Percentiles rank a stretch among this genome's conserved stretches.
Evolutionary conservation across 2,329 filamentous ascomycete species (phyloP).

Genomic region (Tolypocladium cylindrosporum): DNA sequence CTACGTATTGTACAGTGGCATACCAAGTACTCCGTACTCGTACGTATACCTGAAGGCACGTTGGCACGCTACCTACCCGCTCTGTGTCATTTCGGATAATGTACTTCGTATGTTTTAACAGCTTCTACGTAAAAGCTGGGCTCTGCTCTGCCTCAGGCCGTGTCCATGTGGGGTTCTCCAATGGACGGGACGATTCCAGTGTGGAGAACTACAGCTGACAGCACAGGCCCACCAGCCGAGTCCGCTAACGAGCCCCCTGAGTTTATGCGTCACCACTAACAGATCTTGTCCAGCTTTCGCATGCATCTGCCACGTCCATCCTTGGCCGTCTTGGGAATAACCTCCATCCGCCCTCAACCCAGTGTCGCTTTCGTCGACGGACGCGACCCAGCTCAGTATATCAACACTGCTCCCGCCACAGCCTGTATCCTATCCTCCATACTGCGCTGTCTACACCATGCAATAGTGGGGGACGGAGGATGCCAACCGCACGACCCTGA

Average conservation of each 20-base stretch:
- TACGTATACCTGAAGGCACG: too few species aligned
- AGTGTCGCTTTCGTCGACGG: not conserved
- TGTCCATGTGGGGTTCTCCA: too few species aligned
- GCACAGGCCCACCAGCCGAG: not conserved
- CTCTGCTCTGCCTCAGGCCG: too few species aligned
- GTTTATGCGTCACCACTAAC: not conserved
- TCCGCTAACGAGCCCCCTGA: not conserved
- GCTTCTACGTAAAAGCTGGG: too few species aligned
- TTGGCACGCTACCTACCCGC: too few species aligned
- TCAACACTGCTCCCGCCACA: not conserved
- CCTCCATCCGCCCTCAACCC: not conserved
- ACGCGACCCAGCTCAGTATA: not conserved
- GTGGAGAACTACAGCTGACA: not conserved
- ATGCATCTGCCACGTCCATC: not conserved
- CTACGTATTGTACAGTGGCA: too few species aligned
- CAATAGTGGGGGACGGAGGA: slow-evolving; percentile 3
- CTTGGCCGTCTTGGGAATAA: not conserved
- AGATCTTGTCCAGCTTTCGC: not conserved
- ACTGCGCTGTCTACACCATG: not conserved
- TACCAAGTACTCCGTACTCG: too few species aligned
- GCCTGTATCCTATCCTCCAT: not conserved
- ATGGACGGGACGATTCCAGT: too few species aligned
- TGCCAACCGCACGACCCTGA: slow-evolving; percentile 1
- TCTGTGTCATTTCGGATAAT: too few species aligned
- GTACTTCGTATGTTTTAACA: too few species aligned